Evolutionary conservation across 371 early-diverging fungal species (phyloP), one percentile per base, ranked within the genome.

Genomic region (Mucor piriformis): DNA sequence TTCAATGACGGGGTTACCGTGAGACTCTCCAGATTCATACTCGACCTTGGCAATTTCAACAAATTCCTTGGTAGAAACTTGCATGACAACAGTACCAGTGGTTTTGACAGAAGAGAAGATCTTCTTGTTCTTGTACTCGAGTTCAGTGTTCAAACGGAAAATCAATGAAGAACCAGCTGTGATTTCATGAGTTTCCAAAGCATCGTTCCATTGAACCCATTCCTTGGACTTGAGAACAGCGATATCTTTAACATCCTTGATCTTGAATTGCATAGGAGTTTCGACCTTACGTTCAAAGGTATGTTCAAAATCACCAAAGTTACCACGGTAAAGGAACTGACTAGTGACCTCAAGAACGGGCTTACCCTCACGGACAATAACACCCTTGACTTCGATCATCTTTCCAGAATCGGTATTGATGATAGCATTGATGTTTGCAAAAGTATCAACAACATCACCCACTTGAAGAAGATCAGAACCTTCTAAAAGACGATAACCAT

Each of bases 321-420:
- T 79, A 51, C 96, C 97, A 67, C 97, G 92, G 83, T 93, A 94
- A 82, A 97, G 86, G 88, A 97, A 97, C 63, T 89, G 86, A 44
- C 83, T 86, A 58, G 82, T 89, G 57, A 88, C 88, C 79, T 92
- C 93, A 73, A 91, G 74, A 13, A 91, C 74, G 44, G 85, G 84
- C 67, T 78, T 83, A 64, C 73, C 77, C 10, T 83, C 86, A 48
- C 87, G 84, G 32, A 81, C 71, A 49, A 88, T 76, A 20, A 79
- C 77, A 34, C 91, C 95, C 84, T 88, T 89, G 72, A 95, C 95
- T 64, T 92, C 90, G 53, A 96, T 89, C 66, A 90, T 79, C 83
- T 97, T 97, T 54, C 97, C 97, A 63, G 91, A 84, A 46, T 93
- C 95, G 60, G 77, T 86, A 79, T 93, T 92, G 66, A 86, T 65